phyloP scores from a whole-genome alignment of 306 rosid genomes.

The Cicer pinnatifidum region DNA sequence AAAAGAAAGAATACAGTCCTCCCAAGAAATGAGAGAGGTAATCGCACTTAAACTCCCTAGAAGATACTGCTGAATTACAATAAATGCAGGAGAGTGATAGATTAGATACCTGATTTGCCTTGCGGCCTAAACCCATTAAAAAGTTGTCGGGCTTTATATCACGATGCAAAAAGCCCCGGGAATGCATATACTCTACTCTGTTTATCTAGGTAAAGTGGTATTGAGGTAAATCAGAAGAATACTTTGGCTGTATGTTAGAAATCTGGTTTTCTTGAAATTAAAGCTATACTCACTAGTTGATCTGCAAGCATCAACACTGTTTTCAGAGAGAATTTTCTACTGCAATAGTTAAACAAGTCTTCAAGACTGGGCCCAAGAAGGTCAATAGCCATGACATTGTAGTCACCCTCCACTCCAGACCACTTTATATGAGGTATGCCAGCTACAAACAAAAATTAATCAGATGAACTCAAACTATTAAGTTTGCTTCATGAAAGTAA shows the following conservation, averaged over 20 bases:
- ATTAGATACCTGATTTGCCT: slow-evolving; percentile 84
- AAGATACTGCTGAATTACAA: slow-evolving; percentile 15
- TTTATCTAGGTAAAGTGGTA: slow-evolving; percentile 58
- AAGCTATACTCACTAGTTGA: slow-evolving; percentile 75
- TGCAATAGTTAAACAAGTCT: slow-evolving; percentile 88
- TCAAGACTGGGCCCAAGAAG: slow-evolving; percentile 93
- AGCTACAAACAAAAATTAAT: slow-evolving; percentile 53
- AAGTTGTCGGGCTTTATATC: slow-evolving; percentile 95
- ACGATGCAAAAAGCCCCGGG: slow-evolving; percentile 90
- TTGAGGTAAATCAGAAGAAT: slow-evolving; percentile 36
- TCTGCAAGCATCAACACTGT: slow-evolving; percentile 96
- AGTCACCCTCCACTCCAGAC: slow-evolving; percentile 93
- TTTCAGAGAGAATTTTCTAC: slow-evolving; percentile 72
- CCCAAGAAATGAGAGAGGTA: not conserved
- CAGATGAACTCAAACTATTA: slow-evolving; percentile 1
- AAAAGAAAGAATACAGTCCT: not conserved
- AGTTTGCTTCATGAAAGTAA: slow-evolving; percentile 6
- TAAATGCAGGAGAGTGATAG: slow-evolving; percentile 7
- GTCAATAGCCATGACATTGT: slow-evolving; percentile 87
- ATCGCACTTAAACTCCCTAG: not conserved
- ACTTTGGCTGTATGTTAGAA: not conserved
- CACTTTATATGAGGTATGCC: slow-evolving; percentile 90
- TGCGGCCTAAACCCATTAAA: slow-evolving; percentile 92
- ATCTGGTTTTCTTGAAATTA: slow-evolving; percentile 22
- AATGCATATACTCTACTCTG: slow-evolving; percentile 91